Base-by-base conservation (phyloP, 2,329 filamentous ascomycete genomes). In the Metarhizium robertsii region DNA sequence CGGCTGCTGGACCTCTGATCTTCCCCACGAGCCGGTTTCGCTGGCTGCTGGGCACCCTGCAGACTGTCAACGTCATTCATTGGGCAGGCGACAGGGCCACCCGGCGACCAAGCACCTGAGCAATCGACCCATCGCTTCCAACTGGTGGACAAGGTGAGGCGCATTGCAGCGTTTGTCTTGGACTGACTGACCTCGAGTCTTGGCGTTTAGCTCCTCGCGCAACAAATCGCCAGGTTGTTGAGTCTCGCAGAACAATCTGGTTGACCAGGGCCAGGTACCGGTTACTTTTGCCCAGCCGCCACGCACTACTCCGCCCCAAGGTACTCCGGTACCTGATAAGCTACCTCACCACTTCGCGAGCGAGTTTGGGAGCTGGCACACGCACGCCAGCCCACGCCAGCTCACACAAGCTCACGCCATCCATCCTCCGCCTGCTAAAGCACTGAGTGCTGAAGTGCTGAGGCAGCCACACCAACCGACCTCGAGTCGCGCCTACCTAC, bases 11-110 rank as follows among this genome's bases (percentile, higher is more conserved):
- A 16, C 38, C 38, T 43, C 13, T 29, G 53, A 52, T 40, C 50
- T 53, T 25, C 48, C 60, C 60, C 59, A 62, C 60, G 58, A 57
- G 60, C 59, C 59, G 59, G 57, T 61, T 56, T 59, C 59, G 59
- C 60, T 60, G 60, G 60, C 46, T 50, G 49, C 29, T 43, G 50
- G 25, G 49, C 16, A 40, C 46, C 55, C 55, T 57, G 42, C 32
- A 46, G 48, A 30, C 34, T 25, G 14, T 13, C 45, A 29, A 55
- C 58, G 54, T 57, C 53, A 60, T 60, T 57, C 53, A 60, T 59
- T 57, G 58, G 51, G 25, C 25, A 25, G 25, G 25, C 25, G 25
- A 25, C 25, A 57, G 51, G 47, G 52, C 29, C 47, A 50, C 48
- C 29, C 13, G 6, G 30, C 34, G 48, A 38, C 16, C 48, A 50